Evolutionary conservation across 306 rosid species (phyloP).

Genomic region (peach (Prunus persica)): DNA sequence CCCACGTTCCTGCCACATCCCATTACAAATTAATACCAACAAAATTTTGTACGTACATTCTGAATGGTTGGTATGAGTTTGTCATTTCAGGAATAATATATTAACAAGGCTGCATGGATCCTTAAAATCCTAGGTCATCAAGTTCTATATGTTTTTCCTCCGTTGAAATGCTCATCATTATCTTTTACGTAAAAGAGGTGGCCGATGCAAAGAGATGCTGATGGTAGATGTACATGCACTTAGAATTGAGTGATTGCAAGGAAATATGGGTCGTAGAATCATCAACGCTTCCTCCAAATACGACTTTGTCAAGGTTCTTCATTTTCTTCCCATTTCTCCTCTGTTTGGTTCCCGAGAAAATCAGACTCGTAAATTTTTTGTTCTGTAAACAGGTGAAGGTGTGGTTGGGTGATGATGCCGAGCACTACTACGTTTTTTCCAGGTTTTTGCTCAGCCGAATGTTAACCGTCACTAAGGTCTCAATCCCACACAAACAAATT

Average conservation of each 20-base stretch:
- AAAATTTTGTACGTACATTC: neutral
- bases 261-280: neutral
- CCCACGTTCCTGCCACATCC: too few relatives aligned
- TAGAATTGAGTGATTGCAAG: neutral
- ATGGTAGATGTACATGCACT: neutral
- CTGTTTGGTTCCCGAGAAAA: slow-evolving; percentile 10
- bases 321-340: neutral
- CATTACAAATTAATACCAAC: neutral
- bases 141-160: neutral
- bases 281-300: slow-evolving; percentile 77
- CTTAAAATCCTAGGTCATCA: neutral
- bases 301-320: slow-evolving; percentile 81
- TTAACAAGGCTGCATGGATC: neutral
- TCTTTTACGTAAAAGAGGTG: neutral
- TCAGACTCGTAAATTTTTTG: neutral
- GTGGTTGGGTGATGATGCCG: slow-evolving; percentile 97
- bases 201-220: too few relatives aligned
- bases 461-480: slow-evolving; percentile 89
- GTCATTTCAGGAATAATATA: neutral
- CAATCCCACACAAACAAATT: neutral
- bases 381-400: slow-evolving; percentile 64
- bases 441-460: slow-evolving; percentile 86
- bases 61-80: neutral
- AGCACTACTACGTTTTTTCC: slow-evolving; percentile 91
- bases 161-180: neutral